Conservation (phyloP, 2,329 filamentous ascomycete species). For the Paramyrothecium roridum region DNA sequence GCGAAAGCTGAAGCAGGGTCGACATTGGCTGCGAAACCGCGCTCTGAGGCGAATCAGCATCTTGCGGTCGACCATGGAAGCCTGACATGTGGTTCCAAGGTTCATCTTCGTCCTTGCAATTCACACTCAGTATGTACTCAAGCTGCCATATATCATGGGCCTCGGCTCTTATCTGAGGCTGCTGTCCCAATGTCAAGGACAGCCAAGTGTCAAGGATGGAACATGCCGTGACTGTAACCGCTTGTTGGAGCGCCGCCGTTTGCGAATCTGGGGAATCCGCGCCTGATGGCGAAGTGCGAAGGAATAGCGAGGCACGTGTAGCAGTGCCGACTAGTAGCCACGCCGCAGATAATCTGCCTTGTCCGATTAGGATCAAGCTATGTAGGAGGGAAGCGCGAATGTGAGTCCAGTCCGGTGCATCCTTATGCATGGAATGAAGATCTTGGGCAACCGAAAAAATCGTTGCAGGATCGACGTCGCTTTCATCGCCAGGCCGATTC, state of each 20-base stretch:
- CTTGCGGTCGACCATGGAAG: slow-evolving; percentile 6
- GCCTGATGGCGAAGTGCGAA: slow-evolving; percentile 10
- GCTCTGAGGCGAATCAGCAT: slow-evolving; percentile 5
- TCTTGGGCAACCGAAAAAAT: slow-evolving; percentile 49
- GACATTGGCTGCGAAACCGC: slow-evolving; percentile 28
- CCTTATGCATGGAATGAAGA: slow-evolving; percentile 39
- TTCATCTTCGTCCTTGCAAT: slow-evolving; percentile 6
- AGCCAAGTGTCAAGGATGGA: slow-evolving; percentile 61
- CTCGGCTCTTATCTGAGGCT: slow-evolving; percentile 16
- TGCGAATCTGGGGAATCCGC: slow-evolving; percentile 1
- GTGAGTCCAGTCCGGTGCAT: slow-evolving; percentile 37
- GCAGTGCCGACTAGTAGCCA: slow-evolving; percentile 65
- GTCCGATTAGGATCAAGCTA: slow-evolving; percentile 60
- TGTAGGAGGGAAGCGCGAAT: slow-evolving; percentile 47
- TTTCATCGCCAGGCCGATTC: neutral
- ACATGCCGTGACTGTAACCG: slow-evolving; percentile 45
- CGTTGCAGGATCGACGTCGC: slow-evolving; percentile 16
- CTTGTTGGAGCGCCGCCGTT: neutral
- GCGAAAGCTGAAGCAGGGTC: slow-evolving; percentile 39
- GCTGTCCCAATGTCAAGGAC: slow-evolving; percentile 44
- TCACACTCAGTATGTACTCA: neutral
- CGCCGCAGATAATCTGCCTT: slow-evolving; percentile 52
- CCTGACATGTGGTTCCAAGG: slow-evolving; percentile 17
- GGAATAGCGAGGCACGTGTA: slow-evolving; percentile 39
- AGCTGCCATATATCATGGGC: slow-evolving; percentile 11